phyloP scores from a whole-genome alignment of 2,329 filamentous ascomycete genomes.

The Alternaria ventricosa region DNA sequence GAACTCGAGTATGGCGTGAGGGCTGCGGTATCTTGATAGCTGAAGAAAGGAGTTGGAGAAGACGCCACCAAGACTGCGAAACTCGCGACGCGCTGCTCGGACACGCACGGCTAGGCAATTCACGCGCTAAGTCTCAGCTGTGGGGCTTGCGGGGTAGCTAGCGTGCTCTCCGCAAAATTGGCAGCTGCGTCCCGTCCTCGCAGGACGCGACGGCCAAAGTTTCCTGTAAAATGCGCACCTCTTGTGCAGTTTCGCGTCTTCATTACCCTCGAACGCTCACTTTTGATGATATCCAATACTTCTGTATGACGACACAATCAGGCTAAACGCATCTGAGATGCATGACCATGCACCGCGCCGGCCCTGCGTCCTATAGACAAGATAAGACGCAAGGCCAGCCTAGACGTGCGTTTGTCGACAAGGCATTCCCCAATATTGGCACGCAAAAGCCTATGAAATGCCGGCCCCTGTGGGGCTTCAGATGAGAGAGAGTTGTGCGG shows the following conservation, averaged over 20 bases:
- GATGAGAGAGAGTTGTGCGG: constrained; percentile 9
- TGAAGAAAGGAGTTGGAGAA: constrained; percentile 22
- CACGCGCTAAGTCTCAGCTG: constrained; percentile 1
- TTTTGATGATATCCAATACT: background rate
- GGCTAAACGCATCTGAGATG: constrained; percentile 2
- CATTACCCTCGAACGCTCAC: background rate
- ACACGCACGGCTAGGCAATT: background rate
- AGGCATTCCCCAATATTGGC: constrained; percentile 17
- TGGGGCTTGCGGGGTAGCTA: constrained; percentile 13
- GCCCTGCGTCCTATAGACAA: constrained; percentile 6
- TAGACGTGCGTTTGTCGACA: background rate
- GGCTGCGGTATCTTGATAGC: constrained; percentile 27
- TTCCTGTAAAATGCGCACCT: background rate
- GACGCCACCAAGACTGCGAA: background rate
- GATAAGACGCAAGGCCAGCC: constrained; percentile 1
- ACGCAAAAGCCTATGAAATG: constrained; percentile 2
- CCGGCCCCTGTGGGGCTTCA: constrained; percentile 23
- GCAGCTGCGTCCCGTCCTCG: background rate
- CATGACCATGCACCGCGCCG: background rate
- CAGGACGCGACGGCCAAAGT: background rate
- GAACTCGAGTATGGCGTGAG: constrained; percentile 27
- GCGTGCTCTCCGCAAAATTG: constrained; percentile 1
- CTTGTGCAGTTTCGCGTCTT: background rate
- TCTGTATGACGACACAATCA: background rate
- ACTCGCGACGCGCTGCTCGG: background rate